Evolutionary conservation across 2,329 filamentous ascomycete genomes (phyloP).

Genomic region (Fusarium verrucosum): DNA sequence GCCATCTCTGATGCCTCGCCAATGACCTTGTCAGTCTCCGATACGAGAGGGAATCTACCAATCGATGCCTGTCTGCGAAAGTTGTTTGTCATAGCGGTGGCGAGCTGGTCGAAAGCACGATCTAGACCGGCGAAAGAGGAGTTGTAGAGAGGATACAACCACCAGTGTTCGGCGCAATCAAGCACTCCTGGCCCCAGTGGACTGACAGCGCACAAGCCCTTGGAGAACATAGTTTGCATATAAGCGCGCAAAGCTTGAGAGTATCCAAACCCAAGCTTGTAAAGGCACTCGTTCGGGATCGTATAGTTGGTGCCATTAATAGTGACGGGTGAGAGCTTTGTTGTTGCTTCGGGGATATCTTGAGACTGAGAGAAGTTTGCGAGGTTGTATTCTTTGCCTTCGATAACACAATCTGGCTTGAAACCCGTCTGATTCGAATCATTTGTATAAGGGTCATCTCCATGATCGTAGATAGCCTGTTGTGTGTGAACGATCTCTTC

Average conservation of each 20-base stretch:
- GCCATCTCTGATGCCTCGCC: not conserved
- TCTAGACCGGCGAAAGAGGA: not conserved
- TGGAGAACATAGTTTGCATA: not conserved
- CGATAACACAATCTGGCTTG: not conserved
- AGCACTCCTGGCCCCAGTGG: not conserved
- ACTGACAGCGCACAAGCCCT: not conserved
- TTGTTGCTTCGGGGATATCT: not conserved
- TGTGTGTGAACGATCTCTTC: not conserved
- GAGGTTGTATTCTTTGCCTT: not conserved
- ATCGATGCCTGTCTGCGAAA: not conserved
- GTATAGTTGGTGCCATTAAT: not conserved
- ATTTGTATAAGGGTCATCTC: no score
- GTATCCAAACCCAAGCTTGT: not conserved
- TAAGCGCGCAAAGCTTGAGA: not conserved
- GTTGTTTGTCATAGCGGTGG: conserved; percentile 3
- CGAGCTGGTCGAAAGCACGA: not conserved
- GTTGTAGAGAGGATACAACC: not conserved
- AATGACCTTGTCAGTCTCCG: not conserved
- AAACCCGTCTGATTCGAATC: fast-evolving
- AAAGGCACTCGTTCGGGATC: not conserved
- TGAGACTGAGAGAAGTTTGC: not conserved
- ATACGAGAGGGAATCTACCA: fast-evolving
- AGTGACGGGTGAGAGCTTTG: no score
- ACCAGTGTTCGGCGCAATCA: not conserved
- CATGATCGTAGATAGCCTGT: not conserved